Conservation (phyloP, 148 eudicot genomes). For the Mesembryanthemum crystallinum region DNA sequence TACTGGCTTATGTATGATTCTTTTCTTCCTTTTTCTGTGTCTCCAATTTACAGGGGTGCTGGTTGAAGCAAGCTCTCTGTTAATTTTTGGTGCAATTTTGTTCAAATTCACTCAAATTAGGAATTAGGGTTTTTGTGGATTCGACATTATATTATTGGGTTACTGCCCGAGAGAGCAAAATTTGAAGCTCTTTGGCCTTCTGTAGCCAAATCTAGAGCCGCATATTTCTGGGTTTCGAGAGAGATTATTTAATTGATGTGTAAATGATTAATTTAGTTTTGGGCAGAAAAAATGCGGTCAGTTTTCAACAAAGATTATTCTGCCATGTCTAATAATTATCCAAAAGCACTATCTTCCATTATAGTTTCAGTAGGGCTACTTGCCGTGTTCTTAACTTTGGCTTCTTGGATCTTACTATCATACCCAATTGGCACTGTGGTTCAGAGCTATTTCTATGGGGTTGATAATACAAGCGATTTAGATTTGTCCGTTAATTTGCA, state of each 20-base stretch:
- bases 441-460: slow-evolving; percentile 54
- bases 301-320: slow-evolving; percentile 40
- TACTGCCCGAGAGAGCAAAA: not conserved
- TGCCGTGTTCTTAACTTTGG: slow-evolving; percentile 65
- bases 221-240: not conserved
- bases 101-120: slow-evolving; percentile 4
- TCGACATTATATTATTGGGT: slow-evolving; percentile 8
- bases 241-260: not conserved
- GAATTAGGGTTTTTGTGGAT: slow-evolving; percentile 10
- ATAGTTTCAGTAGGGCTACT: slow-evolving; percentile 56
- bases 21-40: not conserved
- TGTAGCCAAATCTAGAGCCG: not conserved
- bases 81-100: not conserved
- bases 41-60: slow-evolving; percentile 17
- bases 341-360: slow-evolving; percentile 55
- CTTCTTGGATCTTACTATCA: slow-evolving; percentile 62
- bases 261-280: slow-evolving; percentile 19
- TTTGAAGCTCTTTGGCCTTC: not conserved
- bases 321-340: slow-evolving; percentile 43
- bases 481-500: slow-evolving; percentile 22
- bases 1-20: not conserved
- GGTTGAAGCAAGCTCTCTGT: not conserved
- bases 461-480: slow-evolving; percentile 31
- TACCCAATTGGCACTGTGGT: slow-evolving; percentile 68
- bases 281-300: slow-evolving; percentile 32